phyloP scores from a whole-genome alignment of 345 rosid species.

The Cardiospermum halicacabum region DNA sequence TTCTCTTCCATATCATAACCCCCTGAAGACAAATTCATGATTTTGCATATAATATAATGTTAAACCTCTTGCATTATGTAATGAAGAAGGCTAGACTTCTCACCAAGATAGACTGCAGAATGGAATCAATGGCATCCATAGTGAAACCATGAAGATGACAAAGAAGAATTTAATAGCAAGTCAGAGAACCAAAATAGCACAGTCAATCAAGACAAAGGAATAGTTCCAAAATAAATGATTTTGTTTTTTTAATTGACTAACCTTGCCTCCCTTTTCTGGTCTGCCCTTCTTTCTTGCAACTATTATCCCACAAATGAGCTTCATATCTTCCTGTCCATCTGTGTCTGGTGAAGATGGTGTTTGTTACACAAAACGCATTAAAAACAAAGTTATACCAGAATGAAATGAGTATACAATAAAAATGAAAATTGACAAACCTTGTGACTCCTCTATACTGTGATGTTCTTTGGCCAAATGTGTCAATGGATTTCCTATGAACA shows the following conservation, averaged over 20 bases:
- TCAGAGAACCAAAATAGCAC: slow-evolving; percentile 36
- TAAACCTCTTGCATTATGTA: too few relatives aligned
- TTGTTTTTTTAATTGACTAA: slow-evolving; percentile 29
- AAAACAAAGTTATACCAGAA: neutral
- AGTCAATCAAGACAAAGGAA: slow-evolving; percentile 17
- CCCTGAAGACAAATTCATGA: slow-evolving; percentile 40
- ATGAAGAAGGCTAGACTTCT: slow-evolving; percentile 18
- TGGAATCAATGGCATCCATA: slow-evolving; percentile 28
- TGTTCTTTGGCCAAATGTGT: slow-evolving; percentile 81
- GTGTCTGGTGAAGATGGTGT: slow-evolving; percentile 34
- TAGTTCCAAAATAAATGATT: slow-evolving; percentile 23
- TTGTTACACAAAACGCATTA: neutral
- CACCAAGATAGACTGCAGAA: slow-evolving; percentile 72
- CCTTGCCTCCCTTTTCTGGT: slow-evolving; percentile 93
- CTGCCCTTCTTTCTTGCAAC: slow-evolving; percentile 92
- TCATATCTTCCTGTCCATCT: slow-evolving; percentile 90
- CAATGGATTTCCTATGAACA: slow-evolving; percentile 76
- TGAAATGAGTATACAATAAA: neutral
- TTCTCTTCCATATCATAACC: slow-evolving; percentile 89
- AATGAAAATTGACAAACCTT: slow-evolving; percentile 34
- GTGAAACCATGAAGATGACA: slow-evolving; percentile 25
- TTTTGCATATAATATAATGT: too few relatives aligned
- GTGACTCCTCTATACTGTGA: slow-evolving; percentile 89
- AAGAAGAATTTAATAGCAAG: slow-evolving; percentile 23
- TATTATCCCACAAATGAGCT: slow-evolving; percentile 87